phyloP scores from a whole-genome alignment of 2,329 filamentous ascomycete species.

The Emmonsiellopsis sp. region DNA sequence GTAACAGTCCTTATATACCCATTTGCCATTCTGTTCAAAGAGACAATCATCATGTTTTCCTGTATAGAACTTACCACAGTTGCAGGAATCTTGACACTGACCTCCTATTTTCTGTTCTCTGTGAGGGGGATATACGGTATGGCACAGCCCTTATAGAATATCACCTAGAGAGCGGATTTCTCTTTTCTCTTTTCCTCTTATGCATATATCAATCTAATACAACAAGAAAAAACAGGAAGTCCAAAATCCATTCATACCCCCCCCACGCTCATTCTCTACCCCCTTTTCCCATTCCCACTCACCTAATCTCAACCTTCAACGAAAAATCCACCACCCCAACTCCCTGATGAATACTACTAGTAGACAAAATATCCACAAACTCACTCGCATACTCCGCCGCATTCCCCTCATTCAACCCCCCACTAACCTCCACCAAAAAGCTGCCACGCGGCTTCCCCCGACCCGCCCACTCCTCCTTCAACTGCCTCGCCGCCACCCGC shows the following conservation, averaged over 20 bases:
- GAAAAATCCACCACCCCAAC: conserved; percentile 92
- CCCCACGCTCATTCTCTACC: neutral
- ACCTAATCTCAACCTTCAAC: conserved; percentile 60
- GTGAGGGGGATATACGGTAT: too few relatives aligned
- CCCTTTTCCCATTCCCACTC: neutral
- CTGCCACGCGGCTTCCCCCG: conserved; percentile 52
- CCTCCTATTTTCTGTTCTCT: too few relatives aligned
- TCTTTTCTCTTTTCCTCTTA: too few relatives aligned
- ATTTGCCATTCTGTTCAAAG: too few relatives aligned
- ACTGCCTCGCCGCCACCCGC: conserved; percentile 58
- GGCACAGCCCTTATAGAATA: too few relatives aligned
- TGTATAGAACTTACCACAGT: too few relatives aligned
- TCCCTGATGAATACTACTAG: conserved; percentile 93
- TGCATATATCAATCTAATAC: too few relatives aligned
- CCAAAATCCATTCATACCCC: neutral
- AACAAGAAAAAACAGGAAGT: too few relatives aligned
- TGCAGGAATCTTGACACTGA: too few relatives aligned
- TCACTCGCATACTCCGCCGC: conserved; percentile 60
- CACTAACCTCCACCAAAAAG: conserved; percentile 85
- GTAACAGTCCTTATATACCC: too few relatives aligned
- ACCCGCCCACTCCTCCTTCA: conserved; percentile 73
- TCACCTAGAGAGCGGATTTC: too few relatives aligned
- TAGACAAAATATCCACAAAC: conserved; percentile 93
- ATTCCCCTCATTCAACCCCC: conserved; percentile 77
- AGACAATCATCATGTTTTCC: too few relatives aligned